phyloP scores from a whole-genome alignment of 257 asterid species.

The Forsythia viridissima region DNA sequence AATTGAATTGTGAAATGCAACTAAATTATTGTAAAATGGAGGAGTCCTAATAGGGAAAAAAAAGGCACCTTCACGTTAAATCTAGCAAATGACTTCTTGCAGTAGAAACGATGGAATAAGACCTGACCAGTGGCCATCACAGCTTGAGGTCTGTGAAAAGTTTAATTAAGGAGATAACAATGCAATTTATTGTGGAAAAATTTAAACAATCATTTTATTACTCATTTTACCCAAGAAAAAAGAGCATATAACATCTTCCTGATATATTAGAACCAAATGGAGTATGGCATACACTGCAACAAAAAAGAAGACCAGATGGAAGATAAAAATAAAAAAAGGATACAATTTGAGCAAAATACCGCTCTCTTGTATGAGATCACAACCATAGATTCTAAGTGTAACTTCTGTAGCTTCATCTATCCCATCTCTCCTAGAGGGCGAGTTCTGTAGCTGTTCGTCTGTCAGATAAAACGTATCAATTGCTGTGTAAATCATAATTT shows the following conservation, averaged over 20 bases:
- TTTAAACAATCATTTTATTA: constrained; percentile 5
- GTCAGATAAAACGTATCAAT: constrained; percentile 86
- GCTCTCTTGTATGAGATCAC: constrained; percentile 94
- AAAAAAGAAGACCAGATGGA: neutral
- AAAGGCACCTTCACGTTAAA: constrained; percentile 82
- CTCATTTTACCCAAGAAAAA: neutral
- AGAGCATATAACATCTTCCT: neutral
- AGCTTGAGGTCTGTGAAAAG: constrained; percentile 85
- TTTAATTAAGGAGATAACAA: constrained; percentile 48
- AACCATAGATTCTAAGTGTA: constrained; percentile 84
- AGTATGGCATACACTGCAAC: neutral
- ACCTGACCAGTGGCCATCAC: constrained; percentile 99
- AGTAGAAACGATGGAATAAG: constrained; percentile 89
- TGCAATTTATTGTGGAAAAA: neutral
- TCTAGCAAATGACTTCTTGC: constrained; percentile 88
- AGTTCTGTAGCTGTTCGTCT: constrained; percentile 73
- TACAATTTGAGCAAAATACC: constrained; percentile 91
- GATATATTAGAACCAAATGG: constrained; percentile 3
- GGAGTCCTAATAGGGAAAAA: neutral
- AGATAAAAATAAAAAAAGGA: constrained; percentile 39
- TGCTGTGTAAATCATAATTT: constrained; percentile 81
- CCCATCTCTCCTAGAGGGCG: constrained; percentile 84
- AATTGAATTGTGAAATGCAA: neutral
- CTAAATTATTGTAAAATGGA: neutral
- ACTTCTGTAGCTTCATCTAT: constrained; percentile 82